phyloP scores from a whole-genome alignment of 805 yeast genomes.

The Jamesozyma rosinii region DNA sequence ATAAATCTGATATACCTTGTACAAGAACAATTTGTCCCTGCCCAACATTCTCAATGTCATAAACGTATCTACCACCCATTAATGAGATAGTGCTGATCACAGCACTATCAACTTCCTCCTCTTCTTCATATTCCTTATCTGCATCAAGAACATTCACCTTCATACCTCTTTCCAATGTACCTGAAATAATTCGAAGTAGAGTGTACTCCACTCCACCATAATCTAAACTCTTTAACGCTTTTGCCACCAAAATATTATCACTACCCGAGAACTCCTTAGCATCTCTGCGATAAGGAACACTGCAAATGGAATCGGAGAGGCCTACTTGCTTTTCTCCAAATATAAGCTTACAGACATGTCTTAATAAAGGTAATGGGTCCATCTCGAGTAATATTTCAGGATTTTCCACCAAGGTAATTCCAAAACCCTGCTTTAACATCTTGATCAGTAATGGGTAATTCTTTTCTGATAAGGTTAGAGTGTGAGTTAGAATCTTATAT shows the following conservation, averaged over 20 bases:
- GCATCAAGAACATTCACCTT: slow-evolving; percentile 46
- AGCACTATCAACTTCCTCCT: slow-evolving; percentile 35
- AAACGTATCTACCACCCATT: slow-evolving; percentile 62
- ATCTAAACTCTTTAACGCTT: slow-evolving; percentile 50
- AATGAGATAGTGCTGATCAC: slow-evolving; percentile 35
- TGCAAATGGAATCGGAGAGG: slow-evolving; percentile 37
- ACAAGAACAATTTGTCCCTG: slow-evolving; percentile 65
- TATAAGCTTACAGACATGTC: slow-evolving; percentile 42
- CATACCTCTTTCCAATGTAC: slow-evolving; percentile 42
- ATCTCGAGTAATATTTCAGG: slow-evolving; percentile 33
- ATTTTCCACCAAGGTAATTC: slow-evolving; percentile 31
- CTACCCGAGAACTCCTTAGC: background rate
- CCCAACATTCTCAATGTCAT: slow-evolving; percentile 43
- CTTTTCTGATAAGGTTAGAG: slow-evolving; percentile 38
- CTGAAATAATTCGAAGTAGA: slow-evolving; percentile 54
- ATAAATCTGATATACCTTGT: slow-evolving; percentile 49
- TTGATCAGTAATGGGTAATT: slow-evolving; percentile 36
- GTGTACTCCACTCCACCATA: slow-evolving; percentile 46
- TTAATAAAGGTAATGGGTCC: slow-evolving; percentile 54
- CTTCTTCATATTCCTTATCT: slow-evolving; percentile 18
- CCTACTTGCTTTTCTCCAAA: slow-evolving; percentile 43
- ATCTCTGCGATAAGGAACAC: background rate
- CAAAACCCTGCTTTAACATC: slow-evolving; percentile 42
- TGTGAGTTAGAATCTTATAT: slow-evolving; percentile 60
- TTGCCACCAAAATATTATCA: slow-evolving; percentile 28